These are phyloP conservation scores for Nyctanthes arbortristis DNA, from an alignment of 257 asterid species.

Conservation along the genomic window DNA sequence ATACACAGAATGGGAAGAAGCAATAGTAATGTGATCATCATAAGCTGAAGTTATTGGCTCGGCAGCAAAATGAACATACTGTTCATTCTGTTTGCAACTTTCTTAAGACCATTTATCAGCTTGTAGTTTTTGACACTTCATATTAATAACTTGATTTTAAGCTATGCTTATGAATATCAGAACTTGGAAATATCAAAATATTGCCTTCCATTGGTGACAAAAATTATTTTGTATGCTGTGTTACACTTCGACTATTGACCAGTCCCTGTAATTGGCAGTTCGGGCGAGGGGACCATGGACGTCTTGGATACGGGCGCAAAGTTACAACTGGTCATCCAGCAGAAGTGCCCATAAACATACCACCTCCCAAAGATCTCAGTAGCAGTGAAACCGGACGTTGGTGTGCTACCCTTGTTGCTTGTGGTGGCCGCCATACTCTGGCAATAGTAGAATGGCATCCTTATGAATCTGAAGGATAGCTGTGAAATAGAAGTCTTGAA, in stretches of 20 bases:
- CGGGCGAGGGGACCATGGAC: constrained; percentile 99
- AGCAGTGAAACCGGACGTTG: constrained; percentile 48
- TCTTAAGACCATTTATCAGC: too few species aligned
- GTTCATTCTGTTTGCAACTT: too few species aligned
- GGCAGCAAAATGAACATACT: too few species aligned
- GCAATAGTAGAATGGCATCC: constrained; percentile 73
- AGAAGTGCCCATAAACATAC: constrained; percentile 76
- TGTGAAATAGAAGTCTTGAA: constrained; percentile 7
- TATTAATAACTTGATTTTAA: not conserved
- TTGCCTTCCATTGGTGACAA: not conserved
- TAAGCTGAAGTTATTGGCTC: too few species aligned
- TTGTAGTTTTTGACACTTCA: too few species aligned
- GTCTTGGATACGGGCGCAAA: constrained; percentile 92
- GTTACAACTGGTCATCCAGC: constrained; percentile 91
- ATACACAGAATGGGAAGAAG: too few species aligned
- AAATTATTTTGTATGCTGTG: not conserved
- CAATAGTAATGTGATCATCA: too few species aligned
- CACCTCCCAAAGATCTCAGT: constrained; percentile 49
- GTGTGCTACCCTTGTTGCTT: constrained; percentile 83
- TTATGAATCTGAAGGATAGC: constrained; percentile 33
- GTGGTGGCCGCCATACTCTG: constrained; percentile 96
- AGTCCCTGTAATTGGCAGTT: constrained; percentile 59
- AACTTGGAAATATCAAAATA: not conserved
- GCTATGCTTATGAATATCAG: not conserved
- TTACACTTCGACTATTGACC: not conserved